Evolutionary conservation across 257 asterid species (phyloP), one percentile per base, ranked within the genome.

Genomic region (Rhazya stricta): DNA sequence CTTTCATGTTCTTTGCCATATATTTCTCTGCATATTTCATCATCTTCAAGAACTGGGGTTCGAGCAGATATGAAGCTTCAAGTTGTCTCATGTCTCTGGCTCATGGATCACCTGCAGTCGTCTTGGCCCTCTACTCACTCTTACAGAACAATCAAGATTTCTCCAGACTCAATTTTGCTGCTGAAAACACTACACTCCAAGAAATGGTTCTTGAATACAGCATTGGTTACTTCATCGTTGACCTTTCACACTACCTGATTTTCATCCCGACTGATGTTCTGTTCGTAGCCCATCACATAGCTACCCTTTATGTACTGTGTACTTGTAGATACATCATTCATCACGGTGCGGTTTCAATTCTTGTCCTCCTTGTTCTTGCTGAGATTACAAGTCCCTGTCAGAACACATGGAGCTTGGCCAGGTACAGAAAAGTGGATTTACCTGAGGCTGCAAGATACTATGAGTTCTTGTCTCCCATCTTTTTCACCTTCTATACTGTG

Each of bases 381-480:
- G 97, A 92, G 87, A 81, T 79, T 36, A 92, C 97, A 9, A 83
- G 88, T 67, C 80, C 85, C 0, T 90, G 91, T 56, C 98, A 91
- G 85, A 91, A 93, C 79, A 81, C 85, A 21, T 88, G 96, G 97
- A 93, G 89, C 76, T 85, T 93, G 12, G 89, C 93, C 6, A 79
- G 93, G 56, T 83, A 48, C 69, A 77, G 84, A 54, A 88, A 76
- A 66, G 73, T 45, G 66, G 89, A 90, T 37, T 82, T 87, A 9
- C 79, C 75, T 0, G 80, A 37, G 73, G 97, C 96, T 68, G 83
- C 86, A 0, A 45, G 70, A 32, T 60, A 85, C 67, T 80, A 84
- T 18, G 87, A 89, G 65, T 74, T 74, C 62, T 54, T 91, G 79
- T 88, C 97, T 23, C 98, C 98, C 2, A 4, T 76, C 11, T 93